Base-by-base conservation (phyloP, 768 basidiomycete species). In the Naganishia randhawae region DNA sequence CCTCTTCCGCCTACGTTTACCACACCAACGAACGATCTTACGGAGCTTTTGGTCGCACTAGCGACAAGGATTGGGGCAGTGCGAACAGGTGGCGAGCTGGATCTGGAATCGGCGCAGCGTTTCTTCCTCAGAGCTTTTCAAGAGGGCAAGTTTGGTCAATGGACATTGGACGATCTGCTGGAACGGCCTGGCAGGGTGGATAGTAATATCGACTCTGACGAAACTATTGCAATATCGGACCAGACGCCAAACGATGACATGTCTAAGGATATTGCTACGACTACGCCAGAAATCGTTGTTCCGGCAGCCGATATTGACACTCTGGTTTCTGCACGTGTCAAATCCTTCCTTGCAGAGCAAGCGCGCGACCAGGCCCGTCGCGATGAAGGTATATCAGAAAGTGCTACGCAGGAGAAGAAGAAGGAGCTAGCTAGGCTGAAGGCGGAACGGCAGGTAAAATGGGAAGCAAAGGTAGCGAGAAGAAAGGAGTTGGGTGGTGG, bases 61-160 rank as follows among this genome's bases (percentile, higher is more conserved):
- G 91, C 87, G 0, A 77, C 77, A 45, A 85, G 93, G 17, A 86
- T 95, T 76, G 87, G 89, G n/a, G 91, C 94, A 84, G 81, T 95
- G 22, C 82, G 84, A 71, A 85, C 87, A 69, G 92, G 93, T 6
- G 91, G 89, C 16, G 83, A 86, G 51, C 82, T 83, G 55, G 89
- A 98, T 81, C 75, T 84, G 4, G 78, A 84, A 4, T 85, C 90
- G 27, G 91, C 92, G 10, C 88, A 89, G 4, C 82, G 83, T 25
- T 91, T 88, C 83, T 88, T 97, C 74, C 85, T 98, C 48, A 83
- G 85, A 51, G 91, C 91, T 85, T 99, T 93, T 88, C 86, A 95
- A 48, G 79, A 81, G 22, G 83, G 83, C 27, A 80, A 75, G 55
- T 67, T 80, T 27, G 78, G 79, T 17, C 63, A 73, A 55, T 78